Percentiles rank a stretch among this genome's conserved stretches.
phyloP scores from a whole-genome alignment of 2,329 filamentous ascomycete genomes.

The Trichoderma breve region DNA sequence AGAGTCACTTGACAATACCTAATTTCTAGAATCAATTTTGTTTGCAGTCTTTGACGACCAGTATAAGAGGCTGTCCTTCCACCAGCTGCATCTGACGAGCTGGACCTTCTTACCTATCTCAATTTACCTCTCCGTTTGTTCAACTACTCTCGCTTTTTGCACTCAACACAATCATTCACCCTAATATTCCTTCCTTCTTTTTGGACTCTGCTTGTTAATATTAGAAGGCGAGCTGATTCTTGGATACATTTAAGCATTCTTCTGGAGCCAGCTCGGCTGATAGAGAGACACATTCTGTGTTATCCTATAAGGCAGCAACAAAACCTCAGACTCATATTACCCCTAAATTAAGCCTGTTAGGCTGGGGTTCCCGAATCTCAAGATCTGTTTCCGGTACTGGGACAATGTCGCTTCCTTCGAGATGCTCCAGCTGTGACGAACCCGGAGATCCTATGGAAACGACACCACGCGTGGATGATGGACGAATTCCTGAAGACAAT shows the following conservation, averaged over 20 bases:
- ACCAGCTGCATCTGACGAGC: not conserved
- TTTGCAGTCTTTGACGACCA: not conserved
- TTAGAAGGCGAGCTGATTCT: not conserved
- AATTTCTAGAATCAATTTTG: not conserved
- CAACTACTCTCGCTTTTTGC: not conserved
- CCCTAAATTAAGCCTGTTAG: not conserved
- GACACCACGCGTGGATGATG: not conserved
- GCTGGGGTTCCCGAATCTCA: not conserved
- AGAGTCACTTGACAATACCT: not conserved
- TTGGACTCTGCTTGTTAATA: not conserved
- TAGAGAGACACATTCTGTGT: not conserved
- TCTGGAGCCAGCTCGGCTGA: not conserved
- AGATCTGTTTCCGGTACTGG: not conserved
- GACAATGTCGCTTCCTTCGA: not conserved
- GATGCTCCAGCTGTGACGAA: not conserved
- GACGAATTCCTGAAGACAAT: not conserved
- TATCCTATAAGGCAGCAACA: not conserved
- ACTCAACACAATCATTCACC: too few species aligned
- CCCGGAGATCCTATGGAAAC: not conserved
- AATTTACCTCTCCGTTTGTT: not conserved
- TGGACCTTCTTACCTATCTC: not conserved
- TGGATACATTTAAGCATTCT: not conserved
- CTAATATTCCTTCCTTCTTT: not conserved
- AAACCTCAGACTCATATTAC: not conserved
- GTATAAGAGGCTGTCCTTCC: not conserved